Conservation (phyloP, 352 stramenopile species). For the Pythium biforme region DNA sequence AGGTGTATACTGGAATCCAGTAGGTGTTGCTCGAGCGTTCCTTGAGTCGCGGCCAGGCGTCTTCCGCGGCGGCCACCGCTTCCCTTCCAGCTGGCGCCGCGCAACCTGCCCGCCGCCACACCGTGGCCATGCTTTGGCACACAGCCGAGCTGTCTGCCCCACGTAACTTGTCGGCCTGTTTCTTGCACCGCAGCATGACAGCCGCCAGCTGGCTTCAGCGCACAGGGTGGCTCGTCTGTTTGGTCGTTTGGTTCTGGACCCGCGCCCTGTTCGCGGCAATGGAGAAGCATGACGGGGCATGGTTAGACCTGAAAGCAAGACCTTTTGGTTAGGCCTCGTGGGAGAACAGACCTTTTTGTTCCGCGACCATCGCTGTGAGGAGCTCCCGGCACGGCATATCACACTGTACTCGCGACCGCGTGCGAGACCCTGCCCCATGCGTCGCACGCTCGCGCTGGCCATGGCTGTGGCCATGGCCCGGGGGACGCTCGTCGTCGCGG, state of each 20-base stretch:
- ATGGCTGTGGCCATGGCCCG: not conserved
- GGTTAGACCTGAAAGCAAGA: too few species aligned
- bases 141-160: not conserved
- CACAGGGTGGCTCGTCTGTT: constrained; percentile 1
- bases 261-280: not conserved
- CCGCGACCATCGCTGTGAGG: not conserved
- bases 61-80: not conserved
- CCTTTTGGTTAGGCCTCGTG: not conserved
- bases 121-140: too few species aligned
- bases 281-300: not conserved
- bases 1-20: too few species aligned
- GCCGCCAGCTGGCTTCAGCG: constrained; percentile 11
- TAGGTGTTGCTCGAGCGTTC: not conserved
- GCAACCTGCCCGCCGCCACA: not conserved
- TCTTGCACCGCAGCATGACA: not conserved
- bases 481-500: not conserved
- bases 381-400: not conserved
- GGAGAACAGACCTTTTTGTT: not conserved
- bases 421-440: not conserved
- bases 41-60: not conserved
- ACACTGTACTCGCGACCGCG: too few species aligned
- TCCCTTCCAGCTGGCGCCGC: not conserved
- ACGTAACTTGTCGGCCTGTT: constrained; percentile 2
- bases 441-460: not conserved
- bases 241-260: not conserved